phyloP scores from a whole-genome alignment of 371 early-diverging fungal genomes.

The Dichotomocladium elegans region DNA sequence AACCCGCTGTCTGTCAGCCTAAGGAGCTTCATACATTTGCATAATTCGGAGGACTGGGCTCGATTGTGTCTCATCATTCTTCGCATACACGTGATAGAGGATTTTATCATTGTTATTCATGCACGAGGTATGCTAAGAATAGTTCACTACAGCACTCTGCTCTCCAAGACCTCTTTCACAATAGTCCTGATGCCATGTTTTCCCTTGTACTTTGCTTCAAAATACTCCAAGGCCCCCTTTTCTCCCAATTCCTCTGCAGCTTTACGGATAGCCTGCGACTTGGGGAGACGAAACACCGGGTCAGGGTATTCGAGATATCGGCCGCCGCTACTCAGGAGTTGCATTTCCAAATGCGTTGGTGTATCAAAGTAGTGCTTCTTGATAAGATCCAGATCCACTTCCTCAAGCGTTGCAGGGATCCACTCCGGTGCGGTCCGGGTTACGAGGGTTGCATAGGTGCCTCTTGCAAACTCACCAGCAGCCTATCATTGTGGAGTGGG shows the following conservation, averaged over 20 bases:
- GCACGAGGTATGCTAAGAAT: no score
- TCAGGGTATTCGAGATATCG: not conserved
- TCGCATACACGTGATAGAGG: no score
- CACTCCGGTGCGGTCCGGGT: conserved; percentile 57
- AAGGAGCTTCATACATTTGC: no score
- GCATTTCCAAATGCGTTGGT: not conserved
- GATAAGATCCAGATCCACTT: conserved; percentile 35
- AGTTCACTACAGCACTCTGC: no score
- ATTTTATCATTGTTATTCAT: no score
- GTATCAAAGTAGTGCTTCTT: not conserved
- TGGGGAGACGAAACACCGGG: not conserved
- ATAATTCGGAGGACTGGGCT: no score
- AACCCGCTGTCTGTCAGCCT: no score
- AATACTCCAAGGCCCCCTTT: not conserved
- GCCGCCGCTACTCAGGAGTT: not conserved
- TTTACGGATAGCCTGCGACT: not conserved
- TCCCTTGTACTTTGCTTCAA: not conserved
- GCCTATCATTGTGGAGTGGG: no score
- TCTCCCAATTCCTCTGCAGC: not conserved
- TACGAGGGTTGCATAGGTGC: conserved; percentile 71
- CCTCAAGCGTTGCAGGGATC: conserved; percentile 58
- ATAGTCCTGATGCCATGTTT: not conserved
- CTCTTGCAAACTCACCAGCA: conserved; percentile 73
- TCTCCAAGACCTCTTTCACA: not conserved
- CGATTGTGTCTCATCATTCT: no score